A percentile compares a stretch with the other conserved stretches of the same genome.
These are phyloP conservation scores for Stephanodiscus triporus DNA, from an alignment of 108 stramenopile species.

Conservation along the genomic window DNA sequence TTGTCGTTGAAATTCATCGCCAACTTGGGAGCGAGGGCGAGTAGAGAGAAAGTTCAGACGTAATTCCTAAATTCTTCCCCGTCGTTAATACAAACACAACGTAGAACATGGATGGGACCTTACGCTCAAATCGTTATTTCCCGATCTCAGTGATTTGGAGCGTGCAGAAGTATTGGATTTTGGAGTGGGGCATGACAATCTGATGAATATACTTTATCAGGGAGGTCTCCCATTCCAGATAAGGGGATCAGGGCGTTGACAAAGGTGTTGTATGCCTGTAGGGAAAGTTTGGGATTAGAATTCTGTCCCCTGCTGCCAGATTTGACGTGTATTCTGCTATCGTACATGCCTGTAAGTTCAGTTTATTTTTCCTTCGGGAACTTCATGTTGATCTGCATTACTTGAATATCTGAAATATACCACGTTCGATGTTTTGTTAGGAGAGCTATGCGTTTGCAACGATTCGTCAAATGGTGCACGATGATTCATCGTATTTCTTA, in stretches of 20 bases:
- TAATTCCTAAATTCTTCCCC: background rate
- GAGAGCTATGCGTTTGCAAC: constrained; percentile 49
- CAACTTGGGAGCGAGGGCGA: too few relatives aligned
- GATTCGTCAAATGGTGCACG: constrained; percentile 48
- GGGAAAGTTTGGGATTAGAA: constrained; percentile 51
- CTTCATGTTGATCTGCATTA: background rate
- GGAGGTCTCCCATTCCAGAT: constrained; percentile 24
- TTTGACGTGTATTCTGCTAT: constrained; percentile 38
- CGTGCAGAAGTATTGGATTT: constrained; percentile 45
- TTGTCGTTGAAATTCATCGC: too few relatives aligned
- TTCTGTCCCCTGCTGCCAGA: constrained; percentile 48
- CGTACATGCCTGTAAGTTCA: constrained; percentile 44
- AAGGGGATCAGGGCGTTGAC: constrained; percentile 34
- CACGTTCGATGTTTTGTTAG: constrained; percentile 5
- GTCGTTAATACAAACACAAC: background rate
- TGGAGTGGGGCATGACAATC: constrained; percentile 43
- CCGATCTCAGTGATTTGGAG: constrained; percentile 41
- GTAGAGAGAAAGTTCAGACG: background rate
- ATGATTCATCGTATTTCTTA: constrained; percentile 62
- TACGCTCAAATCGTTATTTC: constrained; percentile 39
- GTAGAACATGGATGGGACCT: constrained; percentile 45
- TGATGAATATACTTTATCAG: constrained; percentile 38
- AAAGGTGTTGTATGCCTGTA: constrained; percentile 25
- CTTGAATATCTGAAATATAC: background rate
- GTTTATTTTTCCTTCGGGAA: background rate